These are phyloP conservation scores for Zopfia rhizophila DNA, from an alignment of 2,329 filamentous ascomycete genomes.

Conservation along the genomic window DNA sequence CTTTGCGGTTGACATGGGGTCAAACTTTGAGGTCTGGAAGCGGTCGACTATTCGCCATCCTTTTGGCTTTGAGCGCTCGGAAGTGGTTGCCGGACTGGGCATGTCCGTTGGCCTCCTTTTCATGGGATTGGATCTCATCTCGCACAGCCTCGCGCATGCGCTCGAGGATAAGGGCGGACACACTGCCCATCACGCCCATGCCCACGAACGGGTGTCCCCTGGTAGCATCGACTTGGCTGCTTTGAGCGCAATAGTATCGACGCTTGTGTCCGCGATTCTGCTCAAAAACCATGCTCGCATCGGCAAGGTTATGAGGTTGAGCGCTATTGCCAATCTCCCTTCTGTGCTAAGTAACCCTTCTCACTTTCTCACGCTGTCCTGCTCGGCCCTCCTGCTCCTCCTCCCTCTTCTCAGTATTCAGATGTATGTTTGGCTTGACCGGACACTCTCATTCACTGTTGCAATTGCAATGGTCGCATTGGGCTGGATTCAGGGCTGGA, in stretches of 20 bases:
- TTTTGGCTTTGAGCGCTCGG: conserved; percentile 89
- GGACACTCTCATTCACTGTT: conserved; percentile 81
- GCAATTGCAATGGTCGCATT: conserved; percentile 89
- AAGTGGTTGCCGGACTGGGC: conserved; percentile 94
- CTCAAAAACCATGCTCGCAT: conserved; percentile 93
- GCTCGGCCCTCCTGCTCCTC: conserved; percentile 81
- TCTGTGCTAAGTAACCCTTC: conserved; percentile 93
- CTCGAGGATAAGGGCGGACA: conserved; percentile 79
- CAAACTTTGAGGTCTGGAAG: conserved; percentile 98
- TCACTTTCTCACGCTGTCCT: conserved; percentile 91
- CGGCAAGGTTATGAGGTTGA: conserved; percentile 87
- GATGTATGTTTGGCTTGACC: conserved; percentile 86
- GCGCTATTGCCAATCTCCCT: conserved; percentile 82
- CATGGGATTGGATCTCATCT: conserved; percentile 94
- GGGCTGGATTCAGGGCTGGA: conserved; percentile 83
- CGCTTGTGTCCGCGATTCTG: conserved; percentile 84
- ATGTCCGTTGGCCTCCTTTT: conserved; percentile 98
- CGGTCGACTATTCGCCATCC: conserved; percentile 92
- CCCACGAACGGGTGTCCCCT: conserved; percentile 73
- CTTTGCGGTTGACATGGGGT: conserved; percentile 89
- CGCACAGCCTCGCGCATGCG: conserved; percentile 92
- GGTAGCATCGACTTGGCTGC: conserved; percentile 85
- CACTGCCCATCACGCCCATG: conserved; percentile 70
- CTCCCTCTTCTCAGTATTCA: conserved; percentile 83
- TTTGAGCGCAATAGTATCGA: conserved; percentile 82